Evolutionary conservation across 768 basidiomycete genomes (phyloP).

Genomic region (Paxillus involutus): DNA sequence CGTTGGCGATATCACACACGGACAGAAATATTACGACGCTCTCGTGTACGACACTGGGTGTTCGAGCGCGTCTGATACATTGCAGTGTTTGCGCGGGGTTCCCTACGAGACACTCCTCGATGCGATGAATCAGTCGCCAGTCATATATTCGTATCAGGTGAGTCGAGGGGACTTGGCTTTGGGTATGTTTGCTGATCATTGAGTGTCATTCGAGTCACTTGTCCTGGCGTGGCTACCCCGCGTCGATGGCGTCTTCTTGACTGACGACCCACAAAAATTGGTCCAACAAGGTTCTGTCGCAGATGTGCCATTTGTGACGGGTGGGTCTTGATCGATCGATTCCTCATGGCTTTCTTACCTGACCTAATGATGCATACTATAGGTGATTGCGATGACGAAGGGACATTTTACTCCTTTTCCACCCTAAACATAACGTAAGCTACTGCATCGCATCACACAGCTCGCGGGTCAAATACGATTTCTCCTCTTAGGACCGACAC

Average conservation of each 20-base stretch:
- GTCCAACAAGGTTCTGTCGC: conserved; percentile 35
- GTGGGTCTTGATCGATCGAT: conserved; percentile 5
- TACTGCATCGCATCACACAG: neutral
- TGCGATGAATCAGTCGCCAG: conserved; percentile 29
- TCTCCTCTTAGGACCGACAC: conserved; percentile 16
- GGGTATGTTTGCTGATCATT: neutral
- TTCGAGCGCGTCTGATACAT: too few relatives aligned
- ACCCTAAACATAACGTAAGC: conserved; percentile 51
- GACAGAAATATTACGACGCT: too few relatives aligned
- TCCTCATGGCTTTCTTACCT: too few relatives aligned
- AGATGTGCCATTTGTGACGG: conserved; percentile 9
- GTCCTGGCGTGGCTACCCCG: conserved; percentile 36
- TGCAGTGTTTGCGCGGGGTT: conserved; percentile 2
- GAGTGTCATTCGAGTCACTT: conserved; percentile 14
- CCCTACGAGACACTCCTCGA: conserved; percentile 31
- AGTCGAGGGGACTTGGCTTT: neutral
- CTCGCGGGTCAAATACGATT: too few relatives aligned
- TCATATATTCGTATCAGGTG: conserved; percentile 29
- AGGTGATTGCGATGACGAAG: conserved; percentile 44
- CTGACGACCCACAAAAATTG: conserved; percentile 29
- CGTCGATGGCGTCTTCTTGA: conserved; percentile 40
- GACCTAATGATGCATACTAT: neutral
- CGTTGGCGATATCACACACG: too few relatives aligned
- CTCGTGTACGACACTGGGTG: too few relatives aligned
- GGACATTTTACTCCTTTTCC: conserved; percentile 43